A percentile compares a stretch with the other conserved stretches of the same genome.
phyloP scores from a whole-genome alignment of 768 basidiomycete genomes.

The Solioccasus polychromus region DNA sequence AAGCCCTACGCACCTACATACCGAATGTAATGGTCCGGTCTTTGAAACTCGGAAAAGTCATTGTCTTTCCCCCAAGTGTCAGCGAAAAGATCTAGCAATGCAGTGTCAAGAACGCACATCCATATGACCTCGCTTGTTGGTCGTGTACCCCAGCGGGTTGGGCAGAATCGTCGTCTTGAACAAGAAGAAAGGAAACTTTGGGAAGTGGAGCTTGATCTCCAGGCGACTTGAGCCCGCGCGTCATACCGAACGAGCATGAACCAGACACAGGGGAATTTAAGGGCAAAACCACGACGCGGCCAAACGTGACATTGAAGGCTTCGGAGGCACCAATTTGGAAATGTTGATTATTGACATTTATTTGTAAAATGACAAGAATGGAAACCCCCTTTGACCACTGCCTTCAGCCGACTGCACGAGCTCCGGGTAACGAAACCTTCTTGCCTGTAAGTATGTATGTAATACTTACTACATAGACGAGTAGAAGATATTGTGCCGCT shows the following conservation, averaged over 20 bases:
- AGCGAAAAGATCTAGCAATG: constrained; percentile 1
- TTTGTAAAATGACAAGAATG: constrained; percentile 12
- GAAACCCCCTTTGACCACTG: constrained; percentile 7
- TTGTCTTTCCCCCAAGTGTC: constrained; percentile 43
- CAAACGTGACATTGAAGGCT: constrained; percentile 6
- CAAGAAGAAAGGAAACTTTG: constrained; percentile 63
- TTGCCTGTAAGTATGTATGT: too few species aligned
- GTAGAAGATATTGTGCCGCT: too few species aligned
- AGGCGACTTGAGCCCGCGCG: constrained; percentile 38
- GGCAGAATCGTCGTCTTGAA: constrained; percentile 60
- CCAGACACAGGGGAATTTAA: constrained; percentile 15
- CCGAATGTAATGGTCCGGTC: constrained; percentile 86
- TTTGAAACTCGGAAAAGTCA: constrained; percentile 66
- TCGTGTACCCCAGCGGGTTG: constrained; percentile 65
- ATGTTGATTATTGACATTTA: constrained; percentile 7
- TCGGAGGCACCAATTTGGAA: constrained; percentile 20
- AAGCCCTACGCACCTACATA: constrained; percentile 66
- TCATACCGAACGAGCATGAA: constrained; percentile 28
- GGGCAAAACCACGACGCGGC: constrained; percentile 11
- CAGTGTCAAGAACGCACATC: constrained; percentile 51
- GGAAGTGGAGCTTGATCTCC: constrained; percentile 46
- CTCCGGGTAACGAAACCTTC: not conserved
- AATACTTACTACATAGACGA: too few species aligned
- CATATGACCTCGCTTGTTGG: constrained; percentile 61
- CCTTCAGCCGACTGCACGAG: too few species aligned